These are phyloP conservation scores for Yarrowia porcina DNA, from an alignment of 805 yeast genomes.

Conservation along the genomic window DNA sequence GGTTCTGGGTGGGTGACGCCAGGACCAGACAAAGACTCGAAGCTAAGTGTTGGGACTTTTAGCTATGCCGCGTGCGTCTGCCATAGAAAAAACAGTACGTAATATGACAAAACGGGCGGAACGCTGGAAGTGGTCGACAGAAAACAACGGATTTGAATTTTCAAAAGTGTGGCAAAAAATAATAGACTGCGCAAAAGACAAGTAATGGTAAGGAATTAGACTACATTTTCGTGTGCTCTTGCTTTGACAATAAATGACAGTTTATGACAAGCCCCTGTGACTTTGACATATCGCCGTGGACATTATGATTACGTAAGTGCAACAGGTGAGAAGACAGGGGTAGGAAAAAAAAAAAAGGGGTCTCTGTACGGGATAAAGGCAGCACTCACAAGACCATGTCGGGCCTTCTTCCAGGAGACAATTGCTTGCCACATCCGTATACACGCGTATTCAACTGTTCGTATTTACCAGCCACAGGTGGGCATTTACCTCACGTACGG, in stretches of 20 bases:
- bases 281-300: neutral
- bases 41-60: too few species aligned
- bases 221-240: neutral
- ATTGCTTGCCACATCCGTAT: neutral
- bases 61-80: too few species aligned
- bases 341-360: too few species aligned
- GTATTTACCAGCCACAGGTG: constrained; percentile 7
- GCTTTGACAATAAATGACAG: too few species aligned
- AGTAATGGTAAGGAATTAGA: neutral
- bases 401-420: too few species aligned
- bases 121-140: neutral
- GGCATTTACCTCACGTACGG: constrained; percentile 3
- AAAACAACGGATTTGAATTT: neutral
- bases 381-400: too few species aligned
- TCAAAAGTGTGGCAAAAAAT: neutral
- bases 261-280: neutral
- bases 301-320: neutral
- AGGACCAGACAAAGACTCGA: too few species aligned
- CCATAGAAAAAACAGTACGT: too few species aligned
- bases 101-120: too few species aligned
- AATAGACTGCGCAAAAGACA: neutral
- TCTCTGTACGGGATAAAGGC: too few species aligned
- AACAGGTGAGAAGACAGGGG: too few species aligned
- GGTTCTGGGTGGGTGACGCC: too few species aligned
- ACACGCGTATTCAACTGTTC: neutral